These are phyloP conservation scores for Colletotrichum chlorophyti DNA, from an alignment of 2,329 filamentous ascomycete species.

Conservation along the genomic window DNA sequence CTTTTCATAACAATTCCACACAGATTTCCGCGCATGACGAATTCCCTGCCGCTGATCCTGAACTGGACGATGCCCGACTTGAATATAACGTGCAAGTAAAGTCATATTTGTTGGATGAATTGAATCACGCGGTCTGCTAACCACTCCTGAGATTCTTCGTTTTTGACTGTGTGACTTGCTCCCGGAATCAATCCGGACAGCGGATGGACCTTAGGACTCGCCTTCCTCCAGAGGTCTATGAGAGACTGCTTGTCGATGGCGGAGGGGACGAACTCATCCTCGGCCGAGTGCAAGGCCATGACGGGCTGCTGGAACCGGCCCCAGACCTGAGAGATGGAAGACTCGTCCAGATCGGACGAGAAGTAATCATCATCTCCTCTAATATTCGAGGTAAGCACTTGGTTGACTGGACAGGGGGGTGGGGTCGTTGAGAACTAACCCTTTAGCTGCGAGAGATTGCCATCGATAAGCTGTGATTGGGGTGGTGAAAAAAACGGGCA, in stretches of 20 bases:
- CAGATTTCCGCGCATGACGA: no score
- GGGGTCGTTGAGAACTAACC: conserved; percentile 47
- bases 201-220: conserved; percentile 53
- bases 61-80: no score
- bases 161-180: conserved; percentile 57
- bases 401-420: neutral
- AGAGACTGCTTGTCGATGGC: conserved; percentile 63
- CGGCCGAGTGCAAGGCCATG: conserved; percentile 68
- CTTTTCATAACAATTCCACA: no score
- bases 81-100: no score
- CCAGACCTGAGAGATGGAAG: conserved; percentile 69
- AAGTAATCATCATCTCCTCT: conserved; percentile 87
- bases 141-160: conserved; percentile 54
- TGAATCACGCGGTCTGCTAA: conserved; percentile 52
- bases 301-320: conserved; percentile 65
- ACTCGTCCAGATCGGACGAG: conserved; percentile 73
- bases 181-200: conserved; percentile 61
- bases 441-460: conserved; percentile 54
- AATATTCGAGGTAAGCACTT: neutral
- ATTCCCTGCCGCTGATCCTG: no score
- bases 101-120: conserved; percentile 47
- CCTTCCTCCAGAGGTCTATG: conserved; percentile 61
- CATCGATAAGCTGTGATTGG: conserved; percentile 62
- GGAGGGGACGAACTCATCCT: conserved; percentile 70
- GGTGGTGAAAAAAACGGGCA: conserved; percentile 47